Base-by-base conservation (phyloP, 805 yeast species). In the Zygoascus ofunaensis region DNA sequence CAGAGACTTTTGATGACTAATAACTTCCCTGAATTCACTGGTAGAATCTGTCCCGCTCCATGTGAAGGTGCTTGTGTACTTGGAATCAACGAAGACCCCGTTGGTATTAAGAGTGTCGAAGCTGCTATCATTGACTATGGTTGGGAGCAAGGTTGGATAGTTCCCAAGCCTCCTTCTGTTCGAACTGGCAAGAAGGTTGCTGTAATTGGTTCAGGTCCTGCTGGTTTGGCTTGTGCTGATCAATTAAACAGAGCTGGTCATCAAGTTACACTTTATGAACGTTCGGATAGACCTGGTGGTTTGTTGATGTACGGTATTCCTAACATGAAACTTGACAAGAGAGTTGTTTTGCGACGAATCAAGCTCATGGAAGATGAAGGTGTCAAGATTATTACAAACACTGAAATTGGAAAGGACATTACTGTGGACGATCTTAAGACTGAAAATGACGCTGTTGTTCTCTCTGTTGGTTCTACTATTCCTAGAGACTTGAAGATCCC, bases 261-360 rank as follows among this genome's bases (percentile, higher is more conserved):
- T 66, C 56, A 62, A 14, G 97, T 92, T 42, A 85, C 89, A 30
- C 92, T 90, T 39, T 90, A 82, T 64, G 98, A 90, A 70, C 79
- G 97, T 63, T 73, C 89, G 42, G 97, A 92, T 69, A 79, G 97
- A 64, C 83, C 90, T 40, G 98, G 98, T 73, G 98, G 98, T 46
- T 73, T 90, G 62, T 67, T 90, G 69, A 92, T 92, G 97, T 90
- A 90, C 65, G 98, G 98, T 77, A 90, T 90, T 68, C 98, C 98
- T 55, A 90, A 90, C 73, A 90, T 90, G 98, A 90, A 90, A 71
- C 74, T 90, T 56, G 98, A 90, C 67, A 90, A 90, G 73, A 71
- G 80, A 20, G 77, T 92, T 61, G 96, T 90, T 48, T 84, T 87
- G 70, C 80, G 97, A 62, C 87, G 97, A 73, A 75, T 92, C 46